Base-by-base conservation (phyloP, 164 flowering plant species). In the Berberis vulgaris region DNA sequence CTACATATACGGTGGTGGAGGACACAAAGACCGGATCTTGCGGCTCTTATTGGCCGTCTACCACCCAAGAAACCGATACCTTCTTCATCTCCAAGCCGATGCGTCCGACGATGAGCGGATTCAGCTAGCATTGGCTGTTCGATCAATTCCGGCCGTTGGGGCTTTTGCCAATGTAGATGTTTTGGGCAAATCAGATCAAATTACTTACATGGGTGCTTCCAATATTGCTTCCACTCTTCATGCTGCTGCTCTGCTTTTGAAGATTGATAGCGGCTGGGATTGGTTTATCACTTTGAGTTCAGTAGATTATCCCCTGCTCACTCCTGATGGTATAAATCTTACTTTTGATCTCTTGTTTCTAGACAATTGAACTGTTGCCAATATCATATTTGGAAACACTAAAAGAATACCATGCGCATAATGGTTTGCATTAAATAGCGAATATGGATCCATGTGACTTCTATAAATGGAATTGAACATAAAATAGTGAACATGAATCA, bases 131-230 rank as follows among this genome's bases (percentile, higher is more conserved):
- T 71, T 63, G 5, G 75, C 80, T 44, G 86, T 94, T 43, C 73
- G 67, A 46, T 69, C 86, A 3, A 78, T 91, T 59, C 80, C 90
- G 3, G 94, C 77, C 1, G 70, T 87, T 45, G 67, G 83, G 44
- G 82, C 77, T 9, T 91, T 94, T 62, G 91, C 81, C 54, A 94
- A 94, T 66, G 99, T 91, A 12, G 96, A 91, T 71, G 92, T 94
- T 54, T 55, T 88, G 40, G 97, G 99, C 67, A 89, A 84, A 71
- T 81, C 97, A n/a, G 85, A 83, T 77, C 80, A 89, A n/a, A 5
- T 69, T 11, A 83, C 84, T 40, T 75, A 82, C 58, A 86, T 86
- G 93, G 99, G 99, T 1, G 68, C 94, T 0, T 74, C 86, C 1
- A 67, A 82, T 63, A 69, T 89, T 1, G 97, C 99, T 0, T 81